These are phyloP conservation scores for Russula vinacea DNA, from an alignment of 768 basidiomycete genomes.

Conservation along the genomic window DNA sequence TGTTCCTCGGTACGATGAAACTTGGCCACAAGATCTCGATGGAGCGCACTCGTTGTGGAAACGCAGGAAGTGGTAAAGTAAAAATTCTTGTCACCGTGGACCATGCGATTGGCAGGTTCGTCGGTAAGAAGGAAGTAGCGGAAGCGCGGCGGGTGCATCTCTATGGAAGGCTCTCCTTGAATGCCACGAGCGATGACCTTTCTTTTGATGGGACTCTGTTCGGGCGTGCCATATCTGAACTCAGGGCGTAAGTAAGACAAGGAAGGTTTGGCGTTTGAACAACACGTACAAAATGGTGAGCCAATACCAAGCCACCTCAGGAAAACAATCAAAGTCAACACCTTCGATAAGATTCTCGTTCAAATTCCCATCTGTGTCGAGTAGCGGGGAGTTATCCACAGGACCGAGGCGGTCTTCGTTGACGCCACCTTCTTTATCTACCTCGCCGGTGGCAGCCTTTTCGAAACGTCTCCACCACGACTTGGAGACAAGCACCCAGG, in stretches of 20 bases:
- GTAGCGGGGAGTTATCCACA: constrained; percentile 68
- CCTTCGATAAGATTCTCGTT: constrained; percentile 52
- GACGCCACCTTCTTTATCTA: constrained; percentile 64
- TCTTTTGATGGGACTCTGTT: constrained; percentile 54
- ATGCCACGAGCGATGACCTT: constrained; percentile 62
- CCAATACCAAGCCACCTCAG: constrained; percentile 64
- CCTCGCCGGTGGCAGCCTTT: constrained; percentile 63
- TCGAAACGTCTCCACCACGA: constrained; percentile 75
- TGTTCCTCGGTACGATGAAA: constrained; percentile 34
- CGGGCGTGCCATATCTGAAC: constrained; percentile 67
- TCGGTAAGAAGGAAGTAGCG: constrained; percentile 48
- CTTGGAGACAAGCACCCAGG: constrained; percentile 73
- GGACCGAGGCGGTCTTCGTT: constrained; percentile 64
- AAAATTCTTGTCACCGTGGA: constrained; percentile 34
- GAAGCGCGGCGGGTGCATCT: constrained; percentile 68
- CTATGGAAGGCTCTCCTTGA: constrained; percentile 51
- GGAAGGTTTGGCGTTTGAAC: not conserved
- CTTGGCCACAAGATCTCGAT: constrained; percentile 29
- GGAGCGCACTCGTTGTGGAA: constrained; percentile 46
- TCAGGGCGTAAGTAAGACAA: constrained; percentile 5
- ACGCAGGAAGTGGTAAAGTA: constrained; percentile 50
- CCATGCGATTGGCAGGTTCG: constrained; percentile 32
- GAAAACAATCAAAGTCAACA: constrained; percentile 72
- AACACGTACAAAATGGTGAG: constrained; percentile 64
- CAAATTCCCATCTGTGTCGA: constrained; percentile 53